Evolutionary conservation across 2,329 filamentous ascomycete species (phyloP), one percentile per base, ranked within the genome.

Genomic region (Ophidiomyces ophidiicola): DNA sequence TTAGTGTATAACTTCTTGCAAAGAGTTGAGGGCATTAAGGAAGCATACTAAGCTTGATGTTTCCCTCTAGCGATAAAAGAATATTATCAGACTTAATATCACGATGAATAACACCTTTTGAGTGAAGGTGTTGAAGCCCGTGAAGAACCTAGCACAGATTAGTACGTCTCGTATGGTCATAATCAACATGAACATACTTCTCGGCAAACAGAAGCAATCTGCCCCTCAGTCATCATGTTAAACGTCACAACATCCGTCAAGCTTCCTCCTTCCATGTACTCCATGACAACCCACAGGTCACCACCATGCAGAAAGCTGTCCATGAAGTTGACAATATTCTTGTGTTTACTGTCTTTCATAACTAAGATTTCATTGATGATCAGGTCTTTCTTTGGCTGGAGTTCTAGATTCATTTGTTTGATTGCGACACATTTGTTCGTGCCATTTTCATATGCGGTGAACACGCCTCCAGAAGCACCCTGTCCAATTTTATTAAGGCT

Each of bases 61-160:
- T 88, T 45, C 90, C 90, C 53, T 94, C 85, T 60, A 92, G 71
- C 8, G 88, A 93, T 23, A 98, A 70, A 26, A 98, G 69, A 48
- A 98, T 93, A 60, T 98, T 98, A 63, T 98, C 90, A 0, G 88
- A 96, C 65, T 98, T 98, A 68, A 98, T 98, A 56, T 98, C 90
- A 54, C 90, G 80, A 62, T 98, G 90, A 47, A 98, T 98, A 28
- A 98, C 90, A 41, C 87, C 87, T 63, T 96, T 96, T 10, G 87
- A 94, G 58, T 98, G 90, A 40, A 98, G 66, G 61, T 96, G 90
- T 56, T 96, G 87, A 51, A 98, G 66, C 4, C 90, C 90, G 59
- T 82, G 81, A 30, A 96, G 67, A 15, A 86, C 93, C 71, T 76
- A 50, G 3, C 36, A 23, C 19, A 37, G 42, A 39, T 49, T 37